Percentiles rank a stretch among this genome's conserved stretches.
These are phyloP conservation scores for Penicillium sp. DNA, from an alignment of 2,329 filamentous ascomycete genomes.

Conservation along the genomic window DNA sequence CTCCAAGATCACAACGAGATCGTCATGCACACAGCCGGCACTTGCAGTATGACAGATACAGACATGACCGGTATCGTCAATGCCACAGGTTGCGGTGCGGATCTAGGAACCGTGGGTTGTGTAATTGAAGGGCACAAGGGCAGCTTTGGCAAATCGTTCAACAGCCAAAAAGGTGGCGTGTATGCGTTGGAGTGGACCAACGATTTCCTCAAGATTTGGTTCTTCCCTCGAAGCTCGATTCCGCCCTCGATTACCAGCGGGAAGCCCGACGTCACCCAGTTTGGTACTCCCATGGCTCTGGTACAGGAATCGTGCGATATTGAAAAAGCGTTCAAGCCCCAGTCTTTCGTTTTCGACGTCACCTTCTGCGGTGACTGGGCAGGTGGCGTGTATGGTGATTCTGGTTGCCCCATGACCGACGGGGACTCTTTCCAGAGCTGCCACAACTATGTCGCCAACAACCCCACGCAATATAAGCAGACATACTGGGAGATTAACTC, in stretches of 20 bases:
- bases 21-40: conserved; percentile 50
- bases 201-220: conserved; percentile 52
- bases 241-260: conserved; percentile 47
- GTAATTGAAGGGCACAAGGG: conserved; percentile 41
- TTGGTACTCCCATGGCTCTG: conserved; percentile 48
- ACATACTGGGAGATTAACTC: conserved; percentile 78
- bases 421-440: conserved; percentile 63
- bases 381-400: conserved; percentile 50
- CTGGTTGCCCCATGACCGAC: conserved; percentile 57
- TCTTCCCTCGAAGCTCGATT: conserved; percentile 47
- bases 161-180: conserved; percentile 49
- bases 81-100: conserved; percentile 51
- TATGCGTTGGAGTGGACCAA: conserved; percentile 52
- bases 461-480: conserved; percentile 68
- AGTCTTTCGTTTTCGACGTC: conserved; percentile 50
- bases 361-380: conserved; percentile 60
- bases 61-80: conserved; percentile 52
- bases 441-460: conserved; percentile 67
- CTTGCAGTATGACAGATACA: conserved; percentile 45
- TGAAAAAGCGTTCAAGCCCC: conserved; percentile 40
- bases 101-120: conserved; percentile 40
- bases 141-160: conserved; percentile 56
- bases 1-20: conserved; percentile 45
- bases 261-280: conserved; percentile 46
- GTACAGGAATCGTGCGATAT: conserved; percentile 46